Percentiles rank a stretch among this genome's conserved stretches.
phyloP scores from a whole-genome alignment of 768 basidiomycete species.

The Russula virescens region DNA sequence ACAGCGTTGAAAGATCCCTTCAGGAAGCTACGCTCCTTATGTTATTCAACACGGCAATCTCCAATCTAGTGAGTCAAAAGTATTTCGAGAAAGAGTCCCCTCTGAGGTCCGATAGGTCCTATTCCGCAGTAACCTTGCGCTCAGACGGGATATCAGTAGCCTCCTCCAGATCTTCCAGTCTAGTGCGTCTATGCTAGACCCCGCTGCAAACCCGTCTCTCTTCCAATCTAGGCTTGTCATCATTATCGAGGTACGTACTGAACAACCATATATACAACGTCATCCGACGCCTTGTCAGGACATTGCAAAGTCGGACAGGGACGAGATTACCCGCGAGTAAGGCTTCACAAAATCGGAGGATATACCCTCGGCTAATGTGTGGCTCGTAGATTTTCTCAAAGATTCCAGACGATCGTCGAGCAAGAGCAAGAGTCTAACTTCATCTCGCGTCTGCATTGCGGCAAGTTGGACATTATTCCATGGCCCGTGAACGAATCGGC shows the following conservation, averaged over 20 bases:
- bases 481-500: constrained; percentile 62
- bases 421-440: constrained; percentile 59
- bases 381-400: constrained; percentile 42
- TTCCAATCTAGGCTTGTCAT: constrained; percentile 56
- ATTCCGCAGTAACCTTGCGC: constrained; percentile 60
- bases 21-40: constrained; percentile 61
- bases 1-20: constrained; percentile 56
- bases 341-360: constrained; percentile 18
- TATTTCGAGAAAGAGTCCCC: not conserved
- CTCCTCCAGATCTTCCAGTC: constrained; percentile 59
- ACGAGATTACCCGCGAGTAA: constrained; percentile 53
- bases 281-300: constrained; percentile 37
- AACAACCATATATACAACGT: too few relatives aligned
- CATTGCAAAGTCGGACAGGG: constrained; percentile 54
- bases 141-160: constrained; percentile 53
- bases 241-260: constrained; percentile 53
- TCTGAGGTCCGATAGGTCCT: constrained; percentile 39
- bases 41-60: constrained; percentile 59
- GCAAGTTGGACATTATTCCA: constrained; percentile 51
- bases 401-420: constrained; percentile 55
- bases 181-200: constrained; percentile 51
- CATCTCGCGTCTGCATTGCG: constrained; percentile 54
- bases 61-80: constrained; percentile 42
- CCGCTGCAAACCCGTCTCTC: constrained; percentile 49
- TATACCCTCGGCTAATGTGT: not conserved